phyloP scores from a whole-genome alignment of 2,329 filamentous ascomycete genomes.

The Zasmidium cellare region DNA sequence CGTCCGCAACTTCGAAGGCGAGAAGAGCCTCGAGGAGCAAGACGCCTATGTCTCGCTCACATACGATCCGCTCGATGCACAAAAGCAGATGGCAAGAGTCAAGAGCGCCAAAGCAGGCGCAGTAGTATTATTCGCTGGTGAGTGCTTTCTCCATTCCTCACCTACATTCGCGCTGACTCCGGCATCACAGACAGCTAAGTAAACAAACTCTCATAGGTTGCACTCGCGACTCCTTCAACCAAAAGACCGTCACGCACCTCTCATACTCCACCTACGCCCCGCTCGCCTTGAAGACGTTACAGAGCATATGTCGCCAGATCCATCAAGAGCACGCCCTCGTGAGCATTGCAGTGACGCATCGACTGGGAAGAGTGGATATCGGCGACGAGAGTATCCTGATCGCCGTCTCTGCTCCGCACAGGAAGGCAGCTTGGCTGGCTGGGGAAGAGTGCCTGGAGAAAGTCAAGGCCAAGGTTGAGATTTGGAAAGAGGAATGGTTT shows the following conservation, averaged over 20 bases:
- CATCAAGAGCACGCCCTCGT: conserved; percentile 63
- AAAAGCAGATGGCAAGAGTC: conserved; percentile 63
- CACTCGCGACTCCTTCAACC: conserved; percentile 72
- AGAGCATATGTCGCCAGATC: conserved; percentile 61
- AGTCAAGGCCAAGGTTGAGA: conserved; percentile 84
- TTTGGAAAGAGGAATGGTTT: conserved; percentile 95
- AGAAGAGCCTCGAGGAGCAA: conserved; percentile 26
- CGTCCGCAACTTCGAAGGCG: conserved; percentile 24
- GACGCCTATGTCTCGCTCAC: conserved; percentile 70
- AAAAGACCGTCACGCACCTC: conserved; percentile 71
- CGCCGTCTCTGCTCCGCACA: conserved; percentile 78
- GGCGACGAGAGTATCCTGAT: conserved; percentile 93
- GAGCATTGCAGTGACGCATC: conserved; percentile 78
- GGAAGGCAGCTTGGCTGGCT: conserved; percentile 80
- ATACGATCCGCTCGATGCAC: conserved; percentile 58
- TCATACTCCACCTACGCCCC: conserved; percentile 74
- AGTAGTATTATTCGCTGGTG: conserved; percentile 75
- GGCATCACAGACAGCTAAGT: conserved; percentile 25
- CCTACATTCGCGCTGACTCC: not conserved
- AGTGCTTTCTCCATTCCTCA: conserved; percentile 1
- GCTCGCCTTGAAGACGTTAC: conserved; percentile 68
- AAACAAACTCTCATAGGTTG: conserved; percentile 26
- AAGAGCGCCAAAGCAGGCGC: conserved; percentile 73
- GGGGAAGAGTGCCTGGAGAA: conserved; percentile 87
- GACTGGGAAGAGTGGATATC: conserved; percentile 81